phyloP scores from a whole-genome alignment of 73 alveolate species.

The Paramecium sonneborni region DNA sequence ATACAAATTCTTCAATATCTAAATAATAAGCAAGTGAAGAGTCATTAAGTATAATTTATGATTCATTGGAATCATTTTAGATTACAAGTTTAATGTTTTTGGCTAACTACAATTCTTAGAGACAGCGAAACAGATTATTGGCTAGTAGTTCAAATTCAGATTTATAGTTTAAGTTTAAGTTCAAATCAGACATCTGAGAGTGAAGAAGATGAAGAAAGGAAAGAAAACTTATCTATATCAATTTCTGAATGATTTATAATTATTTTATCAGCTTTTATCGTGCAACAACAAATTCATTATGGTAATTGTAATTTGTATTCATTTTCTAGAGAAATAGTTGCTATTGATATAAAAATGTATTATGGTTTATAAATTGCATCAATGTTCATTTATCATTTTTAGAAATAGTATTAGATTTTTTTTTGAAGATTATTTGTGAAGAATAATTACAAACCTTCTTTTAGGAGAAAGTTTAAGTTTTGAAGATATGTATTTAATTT shows the following conservation, averaged over 20 bases:
- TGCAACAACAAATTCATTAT: neutral
- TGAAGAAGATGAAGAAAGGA: neutral
- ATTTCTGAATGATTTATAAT: neutral
- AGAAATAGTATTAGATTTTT: neutral
- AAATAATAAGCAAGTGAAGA: neutral
- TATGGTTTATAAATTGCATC: neutral
- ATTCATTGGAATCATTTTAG: neutral
- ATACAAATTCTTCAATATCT: neutral
- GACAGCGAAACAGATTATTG: neutral
- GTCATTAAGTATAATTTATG: neutral
- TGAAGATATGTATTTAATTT: too few species aligned
- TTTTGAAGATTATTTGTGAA: too few species aligned
- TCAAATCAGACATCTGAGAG: neutral
- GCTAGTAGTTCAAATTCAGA: neutral
- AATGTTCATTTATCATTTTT: neutral
- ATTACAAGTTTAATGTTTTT: neutral
- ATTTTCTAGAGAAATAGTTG: neutral
- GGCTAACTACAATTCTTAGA: neutral
- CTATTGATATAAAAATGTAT: neutral
- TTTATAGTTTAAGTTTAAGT: neutral
- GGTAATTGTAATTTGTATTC: neutral
- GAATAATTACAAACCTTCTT: too few species aligned
- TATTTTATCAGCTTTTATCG: neutral
- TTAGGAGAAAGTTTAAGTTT: too few species aligned
- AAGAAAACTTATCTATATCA: neutral